A percentile compares a stretch with the other conserved stretches of the same genome.
Evolutionary conservation across 768 basidiomycete species (phyloP).

Genomic region (Boletus subcaerulescens): DNA sequence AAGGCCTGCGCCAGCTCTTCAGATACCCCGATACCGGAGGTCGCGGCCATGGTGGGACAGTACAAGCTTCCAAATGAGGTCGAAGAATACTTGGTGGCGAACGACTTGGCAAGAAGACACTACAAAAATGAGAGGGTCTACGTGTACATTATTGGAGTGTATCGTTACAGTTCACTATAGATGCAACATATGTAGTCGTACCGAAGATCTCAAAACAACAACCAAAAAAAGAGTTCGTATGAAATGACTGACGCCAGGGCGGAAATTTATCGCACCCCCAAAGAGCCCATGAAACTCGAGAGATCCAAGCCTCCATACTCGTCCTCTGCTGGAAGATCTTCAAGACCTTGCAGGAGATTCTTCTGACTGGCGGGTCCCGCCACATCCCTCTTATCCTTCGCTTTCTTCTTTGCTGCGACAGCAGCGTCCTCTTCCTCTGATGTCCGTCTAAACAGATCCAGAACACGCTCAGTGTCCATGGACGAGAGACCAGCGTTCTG

Average conservation of each 20-base stretch:
- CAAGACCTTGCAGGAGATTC: conserved; percentile 83
- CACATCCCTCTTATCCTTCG: conserved; percentile 52
- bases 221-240: conserved; percentile 13
- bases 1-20: conserved; percentile 56
- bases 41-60: conserved; percentile 55
- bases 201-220: conserved; percentile 12
- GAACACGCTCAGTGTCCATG: conserved; percentile 96
- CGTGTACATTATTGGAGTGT: conserved; percentile 34
- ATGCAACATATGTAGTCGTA: conserved; percentile 32
- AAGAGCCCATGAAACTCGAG: conserved; percentile 84
- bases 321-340: conserved; percentile 88
- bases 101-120: conserved; percentile 9
- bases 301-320: conserved; percentile 90
- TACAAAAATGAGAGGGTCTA: conserved; percentile 23
- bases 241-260: conserved; percentile 14
- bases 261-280: conserved; percentile 45
- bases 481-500: conserved; percentile 91
- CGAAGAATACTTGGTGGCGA: too few relatives aligned
- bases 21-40: conserved; percentile 68
- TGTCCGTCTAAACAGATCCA: conserved; percentile 88
- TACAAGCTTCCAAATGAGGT: background rate
- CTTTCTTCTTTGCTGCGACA: conserved; percentile 44
- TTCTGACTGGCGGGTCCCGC: conserved; percentile 68
- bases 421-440: conserved; percentile 71
- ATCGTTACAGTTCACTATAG: conserved; percentile 35